Evolutionary conservation across 768 basidiomycete species (phyloP).

Genomic region (Termitomyces sp.): DNA sequence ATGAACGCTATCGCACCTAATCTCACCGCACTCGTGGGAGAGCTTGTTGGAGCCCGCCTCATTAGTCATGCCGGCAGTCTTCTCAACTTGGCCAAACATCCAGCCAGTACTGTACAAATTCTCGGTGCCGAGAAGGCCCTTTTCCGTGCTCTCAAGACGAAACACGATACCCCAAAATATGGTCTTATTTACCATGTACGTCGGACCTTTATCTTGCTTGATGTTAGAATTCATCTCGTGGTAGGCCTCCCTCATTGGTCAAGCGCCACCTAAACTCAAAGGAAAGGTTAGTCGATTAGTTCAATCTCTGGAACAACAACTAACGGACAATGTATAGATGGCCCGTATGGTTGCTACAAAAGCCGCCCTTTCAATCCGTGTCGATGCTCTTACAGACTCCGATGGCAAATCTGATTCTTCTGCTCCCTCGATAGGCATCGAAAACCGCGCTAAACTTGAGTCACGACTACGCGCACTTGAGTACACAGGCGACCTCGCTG

Average conservation of each 20-base stretch:
- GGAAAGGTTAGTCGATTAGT: constrained; percentile 58
- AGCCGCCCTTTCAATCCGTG: constrained; percentile 93
- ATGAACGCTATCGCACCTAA: constrained; percentile 99
- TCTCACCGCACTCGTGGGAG: constrained; percentile 86
- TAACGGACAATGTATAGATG: constrained; percentile 50
- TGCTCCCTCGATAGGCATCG: constrained; percentile 85
- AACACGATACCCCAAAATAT: constrained; percentile 99
- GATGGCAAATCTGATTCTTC: constrained; percentile 82
- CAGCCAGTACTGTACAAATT: constrained; percentile 97
- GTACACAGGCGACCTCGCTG: constrained; percentile 68
- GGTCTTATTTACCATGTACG: constrained; percentile 97
- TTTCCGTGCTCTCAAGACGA: constrained; percentile 96
- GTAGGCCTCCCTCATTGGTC: constrained; percentile 91
- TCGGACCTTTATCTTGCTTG: constrained; percentile 6
- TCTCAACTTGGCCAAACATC: constrained; percentile 94
- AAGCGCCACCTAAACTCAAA: constrained; percentile 96
- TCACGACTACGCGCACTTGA: constrained; percentile 88
- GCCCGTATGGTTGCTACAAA: constrained; percentile 99
- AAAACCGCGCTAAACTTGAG: constrained; percentile 93
- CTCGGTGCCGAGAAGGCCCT: constrained; percentile 97
- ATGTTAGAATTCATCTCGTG: constrained; percentile 6
- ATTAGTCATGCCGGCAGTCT: constrained; percentile 96
- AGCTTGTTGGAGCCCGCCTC: constrained; percentile 87
- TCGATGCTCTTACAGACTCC: constrained; percentile 90
- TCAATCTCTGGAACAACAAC: not conserved